phyloP scores from a whole-genome alignment of 805 yeast species.

The Candida ipomoeae region DNA sequence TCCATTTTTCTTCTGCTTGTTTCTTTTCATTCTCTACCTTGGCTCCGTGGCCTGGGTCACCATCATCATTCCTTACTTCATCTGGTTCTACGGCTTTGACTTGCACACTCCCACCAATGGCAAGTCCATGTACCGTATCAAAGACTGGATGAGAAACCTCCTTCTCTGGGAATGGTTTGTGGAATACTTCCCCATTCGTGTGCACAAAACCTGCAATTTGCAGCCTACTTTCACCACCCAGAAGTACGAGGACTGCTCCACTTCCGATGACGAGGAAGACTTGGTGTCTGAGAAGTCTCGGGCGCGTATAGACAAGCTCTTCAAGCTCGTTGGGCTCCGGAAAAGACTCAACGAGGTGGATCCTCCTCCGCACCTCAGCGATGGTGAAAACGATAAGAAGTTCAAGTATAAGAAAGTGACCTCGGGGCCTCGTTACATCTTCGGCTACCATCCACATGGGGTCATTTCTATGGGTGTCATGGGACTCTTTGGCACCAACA shows the following conservation, averaged over 20 bases:
- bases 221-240: constrained; percentile 64
- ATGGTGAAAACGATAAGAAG: not conserved
- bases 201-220: constrained; percentile 65
- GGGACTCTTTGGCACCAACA: constrained; percentile 70
- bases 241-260: constrained; percentile 21
- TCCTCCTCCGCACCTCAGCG: constrained; percentile 9
- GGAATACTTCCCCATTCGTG: constrained; percentile 71
- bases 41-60: constrained; percentile 69
- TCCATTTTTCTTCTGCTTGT: constrained; percentile 51
- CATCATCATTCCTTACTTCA: constrained; percentile 55
- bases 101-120: constrained; percentile 76
- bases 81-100: constrained; percentile 51
- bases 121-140: constrained; percentile 52
- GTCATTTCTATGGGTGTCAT: constrained; percentile 89
- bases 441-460: constrained; percentile 96
- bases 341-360: constrained; percentile 35
- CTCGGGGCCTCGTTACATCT: constrained; percentile 73
- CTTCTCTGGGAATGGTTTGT: constrained; percentile 68
- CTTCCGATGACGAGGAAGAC: constrained; percentile 38
- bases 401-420: constrained; percentile 27
- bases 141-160: constrained; percentile 52
- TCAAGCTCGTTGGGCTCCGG: constrained; percentile 33
- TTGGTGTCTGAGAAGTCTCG: constrained; percentile 35
- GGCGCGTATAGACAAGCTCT: constrained; percentile 33
- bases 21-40: constrained; percentile 43